Base-by-base conservation (phyloP, 2,329 filamentous ascomycete genomes). In the Endoconidiophora laricicola region DNA sequence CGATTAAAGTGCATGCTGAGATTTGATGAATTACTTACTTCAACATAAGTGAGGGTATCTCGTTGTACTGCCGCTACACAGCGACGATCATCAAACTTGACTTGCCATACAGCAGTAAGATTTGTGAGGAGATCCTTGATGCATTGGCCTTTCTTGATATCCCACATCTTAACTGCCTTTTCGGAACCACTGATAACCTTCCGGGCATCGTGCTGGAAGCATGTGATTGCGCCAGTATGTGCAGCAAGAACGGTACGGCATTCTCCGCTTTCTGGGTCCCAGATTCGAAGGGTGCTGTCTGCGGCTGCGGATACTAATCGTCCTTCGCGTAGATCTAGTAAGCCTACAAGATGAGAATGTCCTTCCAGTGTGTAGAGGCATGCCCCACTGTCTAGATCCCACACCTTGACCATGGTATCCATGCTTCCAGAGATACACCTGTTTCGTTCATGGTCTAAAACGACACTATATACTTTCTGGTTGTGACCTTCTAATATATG, bases 101-200 rank as follows among this genome's bases (percentile, higher is more conserved):
- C 91, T 68, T 98, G 91, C 91, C 91, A 98, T 6, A 98, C 91
- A n/a, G 90, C 88, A 57, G 82, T 90, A 36, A 98, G 72, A 60
- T 95, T 88, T 12, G 86, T 94, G 59, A 98, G 71, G 40, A 98
- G 74, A 64, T 98, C 90, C 57, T 90, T 84, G 48, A 94, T 79
- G 62, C 87, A 95, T 59, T 95, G 84, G 45, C 91, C 91, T 1
- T 82, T 94, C 59, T 80, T 78, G 46, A 95, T 83, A 60, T 98
- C 86, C 91, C 91, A 98, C 86, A 98, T 93, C 70, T 98, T 98
- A 56, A 98, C 71, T 3, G 86, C 95, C 59, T 90, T 81, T 63
- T 98, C 91, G 53, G 86, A 94, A 50, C 91, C 91, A 39, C 86
- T 94, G 52, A 98, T 94, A 33, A 98, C 88, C 62, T 98, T 98